phyloP scores from a whole-genome alignment of 139 green algal species.

The Chlamydomonas eustigma region DNA sequence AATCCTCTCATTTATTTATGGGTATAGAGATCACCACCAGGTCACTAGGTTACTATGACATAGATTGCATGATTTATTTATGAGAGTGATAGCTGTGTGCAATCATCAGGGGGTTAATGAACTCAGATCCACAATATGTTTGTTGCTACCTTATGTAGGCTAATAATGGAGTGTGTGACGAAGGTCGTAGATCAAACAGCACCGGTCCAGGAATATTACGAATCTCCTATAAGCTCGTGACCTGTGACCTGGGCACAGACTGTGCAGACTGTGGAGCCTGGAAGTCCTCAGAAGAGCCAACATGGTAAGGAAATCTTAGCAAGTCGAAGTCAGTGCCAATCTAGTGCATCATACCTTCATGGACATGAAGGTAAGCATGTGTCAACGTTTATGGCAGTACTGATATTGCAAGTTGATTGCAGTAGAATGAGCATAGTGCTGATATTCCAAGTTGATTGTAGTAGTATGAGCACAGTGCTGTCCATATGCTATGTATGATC shows the following conservation, averaged over 20 bases:
- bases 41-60: too few relatives aligned
- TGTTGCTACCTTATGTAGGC: background rate
- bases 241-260: slow-evolving; percentile 77
- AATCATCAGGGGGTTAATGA: too few relatives aligned
- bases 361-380: background rate
- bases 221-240: slow-evolving; percentile 15
- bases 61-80: too few relatives aligned
- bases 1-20: too few relatives aligned
- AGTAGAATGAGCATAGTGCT: background rate
- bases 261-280: slow-evolving; percentile 70
- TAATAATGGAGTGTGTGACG: background rate
- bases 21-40: too few relatives aligned
- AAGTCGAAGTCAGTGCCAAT: too few relatives aligned
- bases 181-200: background rate
- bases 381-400: background rate
- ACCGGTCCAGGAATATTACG: background rate
- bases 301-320: background rate
- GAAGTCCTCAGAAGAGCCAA: slow-evolving; percentile 6
- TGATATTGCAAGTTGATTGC: background rate
- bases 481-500: background rate
- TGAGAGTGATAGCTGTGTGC: too few relatives aligned
- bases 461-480: background rate
- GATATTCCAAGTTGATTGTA: background rate
- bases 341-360: background rate
- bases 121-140: too few relatives aligned